phyloP scores from a whole-genome alignment of 257 asterid genomes.

The Misopates orontium region DNA sequence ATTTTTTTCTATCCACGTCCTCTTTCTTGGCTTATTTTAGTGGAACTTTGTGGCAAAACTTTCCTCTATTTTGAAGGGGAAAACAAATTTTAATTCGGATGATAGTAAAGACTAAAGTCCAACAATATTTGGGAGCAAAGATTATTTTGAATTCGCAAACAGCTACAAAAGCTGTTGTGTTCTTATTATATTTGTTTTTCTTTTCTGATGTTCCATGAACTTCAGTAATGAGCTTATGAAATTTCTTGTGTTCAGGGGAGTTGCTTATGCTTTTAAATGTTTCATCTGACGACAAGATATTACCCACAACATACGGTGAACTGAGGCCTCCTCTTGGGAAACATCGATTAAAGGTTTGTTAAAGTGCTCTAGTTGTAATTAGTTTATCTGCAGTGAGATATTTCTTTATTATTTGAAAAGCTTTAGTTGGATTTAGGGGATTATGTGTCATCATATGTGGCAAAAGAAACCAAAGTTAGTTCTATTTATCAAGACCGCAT shows the following conservation, averaged over 20 bases:
- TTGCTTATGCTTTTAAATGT: conserved; percentile 71
- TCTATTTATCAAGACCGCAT: neutral
- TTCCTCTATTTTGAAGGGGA: neutral
- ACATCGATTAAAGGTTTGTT: conserved; percentile 84
- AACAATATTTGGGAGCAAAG: neutral
- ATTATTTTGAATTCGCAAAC: conserved; percentile 5
- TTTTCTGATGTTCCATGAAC: conserved; percentile 13
- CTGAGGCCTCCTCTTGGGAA: conserved; percentile 96
- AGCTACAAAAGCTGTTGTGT: neutral
- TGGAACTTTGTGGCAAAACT: neutral
- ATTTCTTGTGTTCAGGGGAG: conserved; percentile 57
- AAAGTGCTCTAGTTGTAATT: conserved; percentile 18
- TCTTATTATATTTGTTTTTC: conserved; percentile 5
- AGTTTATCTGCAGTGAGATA: neutral
- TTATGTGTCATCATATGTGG: conserved; percentile 6
- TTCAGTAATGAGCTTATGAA: conserved; percentile 16
- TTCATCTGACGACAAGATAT: conserved; percentile 72
- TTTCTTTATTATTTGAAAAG: neutral
- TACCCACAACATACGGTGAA: conserved; percentile 87
- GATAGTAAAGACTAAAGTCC: neutral
- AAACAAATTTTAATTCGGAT: neutral
- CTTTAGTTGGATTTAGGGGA: conserved; percentile 9
- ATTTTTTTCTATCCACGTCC: neutral
- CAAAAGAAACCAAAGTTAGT: conserved; percentile 5
- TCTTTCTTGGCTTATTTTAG: neutral